A percentile compares a stretch with the other conserved stretches of the same genome.
Evolutionary conservation across 2,329 filamentous ascomycete species (phyloP).

Genomic region (Thelonectria discophora): DNA sequence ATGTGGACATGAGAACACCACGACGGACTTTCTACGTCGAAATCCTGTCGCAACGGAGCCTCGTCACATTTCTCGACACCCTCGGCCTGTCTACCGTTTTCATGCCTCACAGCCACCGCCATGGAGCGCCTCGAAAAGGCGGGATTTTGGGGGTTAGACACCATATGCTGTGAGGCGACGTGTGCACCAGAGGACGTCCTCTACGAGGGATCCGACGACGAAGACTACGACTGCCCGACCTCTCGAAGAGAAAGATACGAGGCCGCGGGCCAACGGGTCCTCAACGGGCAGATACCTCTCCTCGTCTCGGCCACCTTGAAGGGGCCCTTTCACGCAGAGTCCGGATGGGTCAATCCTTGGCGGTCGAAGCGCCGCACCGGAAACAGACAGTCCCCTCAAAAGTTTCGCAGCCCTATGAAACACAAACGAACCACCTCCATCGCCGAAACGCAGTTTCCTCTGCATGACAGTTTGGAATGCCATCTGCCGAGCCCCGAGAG

Average conservation of each 20-base stretch:
- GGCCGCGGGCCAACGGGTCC: slow-evolving; percentile 64
- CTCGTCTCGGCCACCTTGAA: slow-evolving; percentile 68
- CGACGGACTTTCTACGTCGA: background rate
- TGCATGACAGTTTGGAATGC: slow-evolving; percentile 44
- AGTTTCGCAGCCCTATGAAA: slow-evolving; percentile 27
- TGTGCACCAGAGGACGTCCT: slow-evolving; percentile 58
- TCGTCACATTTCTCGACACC: slow-evolving; percentile 8
- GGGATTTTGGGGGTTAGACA: slow-evolving; percentile 43
- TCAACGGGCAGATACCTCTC: slow-evolving; percentile 63
- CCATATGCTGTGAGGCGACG: slow-evolving; percentile 58
- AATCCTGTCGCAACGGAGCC: background rate
- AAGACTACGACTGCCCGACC: slow-evolving; percentile 58
- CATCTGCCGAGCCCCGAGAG: slow-evolving; percentile 55
- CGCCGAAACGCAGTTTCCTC: slow-evolving; percentile 25
- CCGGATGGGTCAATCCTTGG: slow-evolving; percentile 49
- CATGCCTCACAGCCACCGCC: slow-evolving; percentile 11
- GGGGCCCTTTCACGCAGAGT: slow-evolving; percentile 65
- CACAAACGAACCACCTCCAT: slow-evolving; percentile 29
- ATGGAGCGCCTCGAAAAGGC: slow-evolving; percentile 31
- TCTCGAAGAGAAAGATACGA: slow-evolving; percentile 65
- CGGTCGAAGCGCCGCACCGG: slow-evolving; percentile 42
- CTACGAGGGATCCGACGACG: slow-evolving; percentile 66
- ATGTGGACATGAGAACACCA: slow-evolving; percentile 19
- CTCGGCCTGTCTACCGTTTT: slow-evolving; percentile 26
- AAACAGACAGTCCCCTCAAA: slow-evolving; percentile 30